A percentile compares a stretch with the other conserved stretches of the same genome.
phyloP scores from a whole-genome alignment of 371 early-diverging fungal species.

The Phascolomyces articulosus region DNA sequence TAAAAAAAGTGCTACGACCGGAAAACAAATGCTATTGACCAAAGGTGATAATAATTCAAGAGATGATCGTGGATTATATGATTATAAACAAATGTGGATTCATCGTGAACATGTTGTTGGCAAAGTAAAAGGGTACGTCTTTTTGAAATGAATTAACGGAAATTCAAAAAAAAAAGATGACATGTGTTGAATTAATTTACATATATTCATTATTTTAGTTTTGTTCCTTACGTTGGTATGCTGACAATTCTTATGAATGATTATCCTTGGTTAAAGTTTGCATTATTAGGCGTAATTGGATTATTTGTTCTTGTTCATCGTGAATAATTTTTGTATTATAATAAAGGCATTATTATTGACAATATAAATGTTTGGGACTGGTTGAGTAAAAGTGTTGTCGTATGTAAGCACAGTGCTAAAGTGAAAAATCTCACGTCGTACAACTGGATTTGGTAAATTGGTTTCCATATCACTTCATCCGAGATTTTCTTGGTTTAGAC shows the following conservation, averaged over 20 bases:
- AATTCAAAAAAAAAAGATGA: neutral
- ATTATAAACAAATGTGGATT: slow-evolving; percentile 90
- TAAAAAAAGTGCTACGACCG: slow-evolving; percentile 55
- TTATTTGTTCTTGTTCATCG: slow-evolving; percentile 68
- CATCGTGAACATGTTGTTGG: slow-evolving; percentile 87
- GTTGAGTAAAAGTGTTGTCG: too few species aligned
- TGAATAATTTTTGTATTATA: slow-evolving; percentile 56
- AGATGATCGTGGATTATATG: slow-evolving; percentile 96
- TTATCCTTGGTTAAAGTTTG: slow-evolving; percentile 88
- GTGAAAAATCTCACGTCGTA: too few species aligned
- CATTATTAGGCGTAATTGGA: slow-evolving; percentile 78
- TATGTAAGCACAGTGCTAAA: too few species aligned
- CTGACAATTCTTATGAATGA: slow-evolving; percentile 96
- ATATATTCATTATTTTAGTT: slow-evolving; percentile 37
- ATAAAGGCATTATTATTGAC: neutral
- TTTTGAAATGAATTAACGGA: neutral
- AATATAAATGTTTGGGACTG: too few species aligned
- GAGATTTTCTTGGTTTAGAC: neutral
- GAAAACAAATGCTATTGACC: slow-evolving; percentile 87
- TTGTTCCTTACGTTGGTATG: slow-evolving; percentile 95
- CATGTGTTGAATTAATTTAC: neutral
- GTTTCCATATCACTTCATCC: too few species aligned
- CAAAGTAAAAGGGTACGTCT: slow-evolving; percentile 76
- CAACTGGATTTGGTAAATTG: too few species aligned
- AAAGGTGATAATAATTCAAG: slow-evolving; percentile 98